Evolutionary conservation across 2,329 filamentous ascomycete genomes (phyloP).

Genomic region (Botrytis paeoniae): DNA sequence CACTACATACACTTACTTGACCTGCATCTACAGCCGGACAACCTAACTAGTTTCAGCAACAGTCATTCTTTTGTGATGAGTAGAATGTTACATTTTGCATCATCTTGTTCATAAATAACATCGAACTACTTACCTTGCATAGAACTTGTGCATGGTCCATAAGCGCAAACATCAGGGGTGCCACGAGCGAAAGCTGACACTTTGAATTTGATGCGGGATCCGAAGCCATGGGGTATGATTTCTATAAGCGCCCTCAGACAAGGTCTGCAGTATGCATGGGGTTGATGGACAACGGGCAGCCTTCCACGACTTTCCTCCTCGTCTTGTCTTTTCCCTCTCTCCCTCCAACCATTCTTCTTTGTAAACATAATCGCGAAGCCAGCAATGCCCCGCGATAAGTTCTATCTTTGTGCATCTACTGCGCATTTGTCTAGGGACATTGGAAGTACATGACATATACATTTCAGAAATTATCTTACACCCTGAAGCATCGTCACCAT

Average conservation of each 20-base stretch:
- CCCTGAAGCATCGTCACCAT: conserved; percentile 19
- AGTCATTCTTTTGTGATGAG: conserved; percentile 10
- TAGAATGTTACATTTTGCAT: conserved; percentile 16
- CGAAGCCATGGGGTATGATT: conserved; percentile 18
- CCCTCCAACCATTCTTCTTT: conserved; percentile 25
- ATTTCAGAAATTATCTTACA: conserved; percentile 27
- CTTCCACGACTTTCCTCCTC: conserved; percentile 11
- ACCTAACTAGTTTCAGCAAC: conserved; percentile 12
- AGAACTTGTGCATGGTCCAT: conserved; percentile 12
- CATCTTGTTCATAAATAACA: conserved; percentile 21
- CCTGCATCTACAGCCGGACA: conserved; percentile 15
- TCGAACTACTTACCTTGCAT: conserved; percentile 11
- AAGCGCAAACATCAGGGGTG: conserved; percentile 22
- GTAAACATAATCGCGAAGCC: conserved; percentile 29
- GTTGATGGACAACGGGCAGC: conserved; percentile 18
- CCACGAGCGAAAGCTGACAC: conserved; percentile 21
- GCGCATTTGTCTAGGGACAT: conserved; percentile 29
- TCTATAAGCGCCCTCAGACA: conserved; percentile 22
- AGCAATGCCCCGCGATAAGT: conserved; percentile 37
- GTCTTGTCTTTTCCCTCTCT: conserved; percentile 15
- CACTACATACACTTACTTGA: conserved; percentile 12
- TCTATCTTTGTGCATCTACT: conserved; percentile 37
- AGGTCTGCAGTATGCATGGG: conserved; percentile 20
- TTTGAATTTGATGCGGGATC: conserved; percentile 19
- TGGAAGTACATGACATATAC: conserved; percentile 28